Evolutionary conservation across 2,329 filamentous ascomycete genomes (phyloP), one percentile per base, ranked within the genome.

Genomic region (Aspergillus tamarii): DNA sequence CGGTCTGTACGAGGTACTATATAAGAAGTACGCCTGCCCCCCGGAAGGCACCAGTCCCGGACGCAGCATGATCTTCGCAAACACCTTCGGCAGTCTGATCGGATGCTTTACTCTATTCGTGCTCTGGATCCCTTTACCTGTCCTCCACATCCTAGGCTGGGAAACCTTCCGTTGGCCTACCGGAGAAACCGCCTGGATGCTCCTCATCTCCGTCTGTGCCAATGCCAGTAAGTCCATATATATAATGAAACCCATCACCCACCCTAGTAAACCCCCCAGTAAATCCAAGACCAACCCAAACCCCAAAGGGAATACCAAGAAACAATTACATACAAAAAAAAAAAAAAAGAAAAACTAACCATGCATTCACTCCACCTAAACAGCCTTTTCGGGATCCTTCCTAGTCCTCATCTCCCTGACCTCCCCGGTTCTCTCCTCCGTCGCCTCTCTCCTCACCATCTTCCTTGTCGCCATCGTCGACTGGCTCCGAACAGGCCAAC

Each of bases 1-100:
- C 77, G 95, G 95, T 0, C 89, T 99, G 55, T 99, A 99, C 79
- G 95, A 99, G 78, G 95, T 99, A 7, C 79, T 99, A 45, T 99
- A 99, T 82, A 99, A 99, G 84, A 89, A 90, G 64, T 89, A 89
- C 64, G 94, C 94, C 16, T 99, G 95, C 75, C 95, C 95, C 12
- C 95, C 95, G 0, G 94, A 97, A 69, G 94, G 93, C 57, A 91
- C 89, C 60, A 90, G 87, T 50, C 88, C 95, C 0, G 88, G 87
- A n/a, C 88, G 94, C n/a, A 94, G 93, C 70, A 95, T 96, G 84
- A 89, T 98, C 64, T 98, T 99, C 71, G 94, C 95, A 72, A 98
- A 96, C 76, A 90, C 91, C 0, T 95, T 98, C 73, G 95, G 93
- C 60, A 92, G 89, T 67, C 83, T 94, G 74, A 95, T 99, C 67